Evolutionary conservation across 2,329 filamentous ascomycete genomes (phyloP).

Genomic region (Aspergillus calidoustus): DNA sequence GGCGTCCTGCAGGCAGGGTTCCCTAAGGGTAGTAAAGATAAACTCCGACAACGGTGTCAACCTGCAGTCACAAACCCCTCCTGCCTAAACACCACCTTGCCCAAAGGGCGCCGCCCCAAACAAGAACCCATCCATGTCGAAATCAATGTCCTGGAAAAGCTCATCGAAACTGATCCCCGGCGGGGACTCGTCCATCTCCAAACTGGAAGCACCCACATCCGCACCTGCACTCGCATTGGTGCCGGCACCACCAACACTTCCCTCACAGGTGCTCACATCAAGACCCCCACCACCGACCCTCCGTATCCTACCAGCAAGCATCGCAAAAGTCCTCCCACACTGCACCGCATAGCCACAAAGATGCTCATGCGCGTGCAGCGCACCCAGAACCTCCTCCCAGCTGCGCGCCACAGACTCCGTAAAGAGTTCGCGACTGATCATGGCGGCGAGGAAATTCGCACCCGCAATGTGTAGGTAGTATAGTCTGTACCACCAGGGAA

Average conservation of each 20-base stretch:
- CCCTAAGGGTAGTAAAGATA: too few relatives aligned
- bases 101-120: neutral
- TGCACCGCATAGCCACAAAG: neutral
- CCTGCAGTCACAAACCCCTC: too few relatives aligned
- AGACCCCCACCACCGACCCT: neutral
- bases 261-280: neutral
- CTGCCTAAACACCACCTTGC: too few relatives aligned
- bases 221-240: too few relatives aligned
- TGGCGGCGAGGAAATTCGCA: constrained; percentile 24
- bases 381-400: constrained; percentile 28
- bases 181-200: neutral
- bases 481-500: constrained; percentile 28
- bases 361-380: neutral
- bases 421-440: constrained; percentile 32
- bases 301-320: neutral
- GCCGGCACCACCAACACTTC: too few relatives aligned
- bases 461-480: constrained; percentile 29
- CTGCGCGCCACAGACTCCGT: constrained; percentile 30
- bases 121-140: constrained; percentile 1
- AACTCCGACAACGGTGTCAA: too few relatives aligned
- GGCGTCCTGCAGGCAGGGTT: too few relatives aligned
- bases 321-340: neutral
- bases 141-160: neutral
- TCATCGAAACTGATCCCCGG: neutral
- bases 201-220: too few relatives aligned